Base-by-base conservation (phyloP, 2,329 filamentous ascomycete genomes). In the Botrytis fabae region DNA sequence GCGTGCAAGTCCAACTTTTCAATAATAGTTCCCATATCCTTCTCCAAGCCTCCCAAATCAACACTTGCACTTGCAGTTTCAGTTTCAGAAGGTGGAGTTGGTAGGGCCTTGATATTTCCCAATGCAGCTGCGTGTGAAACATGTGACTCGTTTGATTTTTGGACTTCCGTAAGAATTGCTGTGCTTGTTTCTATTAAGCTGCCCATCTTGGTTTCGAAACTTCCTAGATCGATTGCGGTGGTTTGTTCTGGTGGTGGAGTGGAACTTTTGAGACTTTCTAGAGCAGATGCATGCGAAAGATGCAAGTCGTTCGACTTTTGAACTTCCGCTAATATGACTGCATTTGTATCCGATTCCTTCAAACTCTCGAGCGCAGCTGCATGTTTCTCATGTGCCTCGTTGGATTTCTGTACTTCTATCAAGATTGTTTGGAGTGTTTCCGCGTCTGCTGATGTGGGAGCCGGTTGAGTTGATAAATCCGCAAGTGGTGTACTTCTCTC, bases 381-480 rank as follows among this genome's bases (percentile, higher is more conserved):
- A 74, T 25, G 57, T 73, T 72, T 79, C 78, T 35, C 79, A 69
- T n/a, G 76, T 73, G 22, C 18, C n/a, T 69, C 65, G 5, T 69
- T 69, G 5, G 65, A 69, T 44, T 57, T 69, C 18, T 69, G 65
- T 20, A 80, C 74, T 48, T 77, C 73, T 7, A 70, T 42, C 63
- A 74, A 71, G 25, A 78, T 57, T 0, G 66, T 73, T 63, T 76
- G 68, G 3, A 78, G 63, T 38, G 73, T 69, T 20, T 66, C 69
- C 28, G 25, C 32, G 9, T 48, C 63, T 57, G 16, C 48, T 38
- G 25, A 44, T 28, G 64, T 40, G n/a, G 51, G n/a, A 7, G 10
- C 14, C 20, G 10, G n/a, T 42, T 42, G 65, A 16, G 38, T 42
- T 20, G 65, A 44, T 40, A 25, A 2, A 44, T 57, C 48, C 25